Evolutionary conservation across 164 flowering plant genomes (phyloP).

Genomic region (Chloranthus sessilifolius): DNA sequence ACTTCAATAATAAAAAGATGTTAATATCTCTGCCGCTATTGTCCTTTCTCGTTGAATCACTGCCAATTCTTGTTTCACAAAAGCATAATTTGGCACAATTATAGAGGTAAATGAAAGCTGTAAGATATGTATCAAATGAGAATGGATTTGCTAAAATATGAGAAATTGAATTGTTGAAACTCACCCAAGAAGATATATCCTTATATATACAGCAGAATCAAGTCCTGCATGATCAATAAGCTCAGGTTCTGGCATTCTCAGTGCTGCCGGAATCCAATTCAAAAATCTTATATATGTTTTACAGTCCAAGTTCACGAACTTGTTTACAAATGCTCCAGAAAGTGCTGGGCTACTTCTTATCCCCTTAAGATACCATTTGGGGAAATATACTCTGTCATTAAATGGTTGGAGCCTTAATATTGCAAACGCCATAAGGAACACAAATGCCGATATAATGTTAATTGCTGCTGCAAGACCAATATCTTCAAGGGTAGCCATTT

Average conservation of each 20-base stretch:
- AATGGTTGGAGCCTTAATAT: slow-evolving; percentile 21
- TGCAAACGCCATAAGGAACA: slow-evolving; percentile 20
- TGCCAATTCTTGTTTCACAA: no score
- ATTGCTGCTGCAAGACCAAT: slow-evolving; percentile 19
- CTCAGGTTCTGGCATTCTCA: slow-evolving; percentile 28
- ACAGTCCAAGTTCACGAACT: slow-evolving; percentile 20
- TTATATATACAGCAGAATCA: slow-evolving; percentile 22
- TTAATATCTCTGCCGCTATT: no score
- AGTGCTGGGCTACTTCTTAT: slow-evolving; percentile 19
- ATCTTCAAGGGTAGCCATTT: slow-evolving; percentile 20
- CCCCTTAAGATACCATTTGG: slow-evolving; percentile 28
- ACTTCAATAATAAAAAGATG: no score
- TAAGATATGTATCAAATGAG: neutral
- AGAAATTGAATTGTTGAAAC: neutral
- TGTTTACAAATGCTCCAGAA: slow-evolving; percentile 16
- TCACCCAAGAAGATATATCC: slow-evolving; percentile 26
- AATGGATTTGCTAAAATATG: neutral
- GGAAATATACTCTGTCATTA: slow-evolving; percentile 24
- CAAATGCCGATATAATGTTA: slow-evolving; percentile 19
- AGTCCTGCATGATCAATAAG: slow-evolving; percentile 27
- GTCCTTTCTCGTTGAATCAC: no score
- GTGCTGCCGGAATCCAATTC: slow-evolving; percentile 23
- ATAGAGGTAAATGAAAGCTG: neutral
- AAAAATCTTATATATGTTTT: slow-evolving; percentile 17
- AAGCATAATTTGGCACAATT: no score